Evolutionary conservation across 2,329 filamentous ascomycete genomes (phyloP).

Genomic region (Dactylonectria estremocensis): DNA sequence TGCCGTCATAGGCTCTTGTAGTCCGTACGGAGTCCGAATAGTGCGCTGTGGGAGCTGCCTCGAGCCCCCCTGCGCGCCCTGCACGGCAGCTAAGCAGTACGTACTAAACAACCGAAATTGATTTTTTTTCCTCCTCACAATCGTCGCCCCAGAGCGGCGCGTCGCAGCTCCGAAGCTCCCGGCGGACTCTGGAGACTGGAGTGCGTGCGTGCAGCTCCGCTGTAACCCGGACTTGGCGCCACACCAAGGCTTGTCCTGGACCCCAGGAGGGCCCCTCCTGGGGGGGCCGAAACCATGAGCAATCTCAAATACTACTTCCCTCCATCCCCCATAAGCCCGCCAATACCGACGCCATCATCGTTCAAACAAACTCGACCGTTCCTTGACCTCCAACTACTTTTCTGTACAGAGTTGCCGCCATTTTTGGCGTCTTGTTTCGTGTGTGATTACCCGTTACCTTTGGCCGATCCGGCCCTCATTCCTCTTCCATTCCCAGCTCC

Average conservation of each 20-base stretch:
- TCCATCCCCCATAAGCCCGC: conserved; percentile 16
- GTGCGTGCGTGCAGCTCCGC: conserved; percentile 17
- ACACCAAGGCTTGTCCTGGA: conserved; percentile 24
- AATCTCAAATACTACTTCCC: conserved; percentile 31
- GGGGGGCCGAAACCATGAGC: conserved; percentile 19
- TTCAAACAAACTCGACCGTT: conserved; percentile 18
- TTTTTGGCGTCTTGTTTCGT: conserved; percentile 9
- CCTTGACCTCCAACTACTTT: conserved; percentile 28
- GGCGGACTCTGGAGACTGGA: not conserved
- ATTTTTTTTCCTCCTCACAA: conserved; percentile 8
- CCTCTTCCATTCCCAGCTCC: conserved; percentile 29
- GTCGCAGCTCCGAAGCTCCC: conserved; percentile 28
- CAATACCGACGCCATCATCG: conserved; percentile 28
- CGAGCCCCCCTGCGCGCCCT: conserved; percentile 14
- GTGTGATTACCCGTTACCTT: not conserved
- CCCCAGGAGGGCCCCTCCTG: too few species aligned
- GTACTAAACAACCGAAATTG: conserved; percentile 32
- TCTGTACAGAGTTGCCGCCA: conserved; percentile 24
- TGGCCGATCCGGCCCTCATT: conserved; percentile 16
- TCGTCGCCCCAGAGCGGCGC: conserved; percentile 14
- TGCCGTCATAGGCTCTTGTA: conserved; percentile 6
- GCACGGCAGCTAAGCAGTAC: not conserved
- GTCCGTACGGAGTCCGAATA: too few species aligned
- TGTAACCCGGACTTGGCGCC: conserved; percentile 26
- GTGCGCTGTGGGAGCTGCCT: not conserved